phyloP scores from a whole-genome alignment of 768 basidiomycete genomes.

The Mycena belliarum region DNA sequence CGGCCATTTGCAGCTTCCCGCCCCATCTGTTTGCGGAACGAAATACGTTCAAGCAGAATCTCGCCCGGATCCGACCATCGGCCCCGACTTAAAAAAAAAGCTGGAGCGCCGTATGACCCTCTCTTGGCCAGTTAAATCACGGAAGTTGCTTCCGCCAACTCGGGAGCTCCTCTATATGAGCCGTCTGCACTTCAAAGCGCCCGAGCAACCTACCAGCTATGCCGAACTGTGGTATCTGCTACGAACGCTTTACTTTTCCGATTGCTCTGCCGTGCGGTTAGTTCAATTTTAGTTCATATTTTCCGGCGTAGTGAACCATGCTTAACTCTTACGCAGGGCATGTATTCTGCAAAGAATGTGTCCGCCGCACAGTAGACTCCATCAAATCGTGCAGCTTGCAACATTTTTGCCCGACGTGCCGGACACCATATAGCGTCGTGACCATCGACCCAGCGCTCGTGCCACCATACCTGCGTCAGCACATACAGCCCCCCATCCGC shows the following conservation, averaged over 20 bases:
- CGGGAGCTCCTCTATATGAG: too few relatives aligned
- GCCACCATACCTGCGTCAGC: constrained; percentile 55
- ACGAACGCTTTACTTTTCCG: constrained; percentile 53
- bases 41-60: too few relatives aligned
- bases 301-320: too few relatives aligned
- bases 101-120: too few relatives aligned
- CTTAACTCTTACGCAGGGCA: constrained; percentile 47
- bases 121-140: too few relatives aligned
- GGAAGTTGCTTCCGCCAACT: too few relatives aligned
- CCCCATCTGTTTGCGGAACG: too few relatives aligned
- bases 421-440: constrained; percentile 52
- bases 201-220: constrained; percentile 33
- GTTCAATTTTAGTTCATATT: not conserved
- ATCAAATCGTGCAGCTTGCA: constrained; percentile 45
- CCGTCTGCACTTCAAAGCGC: too few relatives aligned
- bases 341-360: constrained; percentile 63
- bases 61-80: too few relatives aligned
- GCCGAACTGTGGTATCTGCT: constrained; percentile 63
- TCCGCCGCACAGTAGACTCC: constrained; percentile 49
- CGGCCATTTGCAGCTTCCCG: too few relatives aligned
- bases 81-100: too few relatives aligned
- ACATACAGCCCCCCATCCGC: constrained; percentile 59
- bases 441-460: constrained; percentile 49
- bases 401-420: constrained; percentile 62
- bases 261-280: not conserved